Conservation (phyloP, 768 basidiomycete species). For the Tulasnella sp. region DNA sequence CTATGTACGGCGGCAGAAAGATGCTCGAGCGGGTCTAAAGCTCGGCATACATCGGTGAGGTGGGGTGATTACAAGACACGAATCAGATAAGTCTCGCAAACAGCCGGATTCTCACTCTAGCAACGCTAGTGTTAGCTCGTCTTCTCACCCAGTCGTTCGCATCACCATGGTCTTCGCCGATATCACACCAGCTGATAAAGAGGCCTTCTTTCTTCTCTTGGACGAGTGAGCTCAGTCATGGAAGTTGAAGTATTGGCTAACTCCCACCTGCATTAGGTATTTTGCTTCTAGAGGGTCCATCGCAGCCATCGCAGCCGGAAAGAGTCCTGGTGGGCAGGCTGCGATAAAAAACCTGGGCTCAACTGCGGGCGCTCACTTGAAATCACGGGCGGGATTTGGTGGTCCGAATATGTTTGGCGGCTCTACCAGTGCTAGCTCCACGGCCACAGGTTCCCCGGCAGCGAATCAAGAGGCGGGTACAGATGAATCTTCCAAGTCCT, state of each 20-base stretch:
- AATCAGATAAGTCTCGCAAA: no score
- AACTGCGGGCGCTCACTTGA: not conserved
- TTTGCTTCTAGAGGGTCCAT: conserved; percentile 43
- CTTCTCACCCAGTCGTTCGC: not conserved
- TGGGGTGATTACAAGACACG: no score
- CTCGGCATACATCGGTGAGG: no score
- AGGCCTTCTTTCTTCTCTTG: conserved; percentile 68
- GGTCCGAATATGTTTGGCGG: not conserved
- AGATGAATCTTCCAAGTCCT: not conserved
- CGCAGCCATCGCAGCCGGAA: conserved; percentile 12
- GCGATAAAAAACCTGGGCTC: conserved; percentile 1
- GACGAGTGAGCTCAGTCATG: conserved; percentile 47
- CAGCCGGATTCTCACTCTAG: no score
- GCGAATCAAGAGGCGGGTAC: not conserved
- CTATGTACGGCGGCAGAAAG: no score
- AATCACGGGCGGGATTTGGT: not conserved
- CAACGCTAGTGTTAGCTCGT: no score
- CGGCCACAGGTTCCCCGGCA: not conserved
- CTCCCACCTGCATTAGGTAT: conserved; percentile 38
- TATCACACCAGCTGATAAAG: conserved; percentile 55
- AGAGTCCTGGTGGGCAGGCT: conserved; percentile 1
- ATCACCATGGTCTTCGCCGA: conserved; percentile 59
- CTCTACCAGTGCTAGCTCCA: not conserved
- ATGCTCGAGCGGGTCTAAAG: no score
- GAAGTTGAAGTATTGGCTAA: not conserved